A percentile compares a stretch with the other conserved stretches of the same genome.
These are phyloP conservation scores for Gillenia trifoliata DNA, from an alignment of 306 rosid genomes.

Conservation along the genomic window DNA sequence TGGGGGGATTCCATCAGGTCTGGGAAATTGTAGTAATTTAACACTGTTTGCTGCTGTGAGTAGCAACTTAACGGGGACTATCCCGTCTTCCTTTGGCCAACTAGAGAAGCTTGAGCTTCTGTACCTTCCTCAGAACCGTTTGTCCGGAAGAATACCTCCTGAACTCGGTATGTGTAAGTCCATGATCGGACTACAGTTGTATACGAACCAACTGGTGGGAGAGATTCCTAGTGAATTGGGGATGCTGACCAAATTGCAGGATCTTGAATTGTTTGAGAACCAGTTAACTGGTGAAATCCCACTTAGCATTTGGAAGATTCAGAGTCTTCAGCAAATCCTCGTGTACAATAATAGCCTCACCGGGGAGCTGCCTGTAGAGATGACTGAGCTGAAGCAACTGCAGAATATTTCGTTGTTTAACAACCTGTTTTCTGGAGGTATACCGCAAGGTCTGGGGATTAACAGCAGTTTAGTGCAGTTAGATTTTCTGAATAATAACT, in stretches of 20 bases:
- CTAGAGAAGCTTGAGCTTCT: conserved; percentile 35
- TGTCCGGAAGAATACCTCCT: conserved; percentile 65
- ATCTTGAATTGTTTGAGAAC: conserved; percentile 53
- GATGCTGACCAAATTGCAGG: conserved; percentile 36
- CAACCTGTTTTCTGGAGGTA: conserved; percentile 67
- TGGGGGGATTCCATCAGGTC: conserved; percentile 53
- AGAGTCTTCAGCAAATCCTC: conserved; percentile 43
- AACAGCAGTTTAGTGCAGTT: conserved; percentile 54
- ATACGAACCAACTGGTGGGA: conserved; percentile 63
- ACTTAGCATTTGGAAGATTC: conserved; percentile 75
- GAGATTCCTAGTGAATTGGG: conserved; percentile 70
- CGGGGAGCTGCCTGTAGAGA: conserved; percentile 67
- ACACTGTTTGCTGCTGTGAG: conserved; percentile 17
- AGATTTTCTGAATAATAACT: conserved; percentile 59
- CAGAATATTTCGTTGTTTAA: conserved; percentile 52
- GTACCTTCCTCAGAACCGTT: conserved; percentile 44
- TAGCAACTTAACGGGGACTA: conserved; percentile 50
- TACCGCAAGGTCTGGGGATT: conserved; percentile 73
- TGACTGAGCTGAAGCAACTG: conserved; percentile 61
- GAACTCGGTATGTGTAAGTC: conserved; percentile 66
- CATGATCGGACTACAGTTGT: conserved; percentile 40
- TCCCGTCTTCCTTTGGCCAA: conserved; percentile 62
- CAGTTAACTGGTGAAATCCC: conserved; percentile 71
- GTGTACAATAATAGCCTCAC: conserved; percentile 62
- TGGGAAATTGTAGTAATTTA: conserved; percentile 64